Base-by-base conservation (phyloP, 805 yeast species). In the Metschnikowia matae region DNA sequence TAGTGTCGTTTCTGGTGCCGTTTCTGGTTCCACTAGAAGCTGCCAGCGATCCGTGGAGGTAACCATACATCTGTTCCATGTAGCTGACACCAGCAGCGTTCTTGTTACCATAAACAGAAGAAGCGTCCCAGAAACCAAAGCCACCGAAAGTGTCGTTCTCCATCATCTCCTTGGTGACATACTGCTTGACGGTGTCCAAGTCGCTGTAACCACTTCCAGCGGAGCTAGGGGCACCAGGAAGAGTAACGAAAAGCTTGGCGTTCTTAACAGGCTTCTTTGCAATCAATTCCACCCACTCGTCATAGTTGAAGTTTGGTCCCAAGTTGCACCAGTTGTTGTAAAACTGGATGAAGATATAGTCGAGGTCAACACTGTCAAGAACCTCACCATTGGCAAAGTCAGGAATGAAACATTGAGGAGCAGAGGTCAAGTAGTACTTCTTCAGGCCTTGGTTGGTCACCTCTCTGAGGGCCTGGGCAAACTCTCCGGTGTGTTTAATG, bases 381-480 rank as follows among this genome's bases (percentile, higher is more conserved):
- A 67, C 46, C n/a, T 62, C 63, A 14, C 70, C 69, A 23, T 65
- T 65, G n/a, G 69, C 65, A n/a, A 63, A 84, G 70, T 90, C 97
- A 17, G 96, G 96, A 65, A 83, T 86, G 23, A 82, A 85, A 72
- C 97, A 91, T 71, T 89, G 96, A 18, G 97, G 97, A 54, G 97
- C 92, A 56, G 96, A 96, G 48, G 95, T 82, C 41, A 89, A 71
- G 65, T 84, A 87, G 71, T 83, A 87, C 29, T 68, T 59, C 67
- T 83, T 86, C 42, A 85, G 31, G 20, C 50, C 48, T 17, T 50
- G 23, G 10, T 15, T n/a, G 45, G 51, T 56, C 54, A 50, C 48
- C 11, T 45, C 47, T 0, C 64, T 79, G 26, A 44, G 40, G 8
- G 73, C 79, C 50, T 80, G 67, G 3, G 81, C 80, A 35, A 81